Evolutionary conservation across 768 basidiomycete genomes (phyloP).

Genomic region (Wakefieldia striispora): DNA sequence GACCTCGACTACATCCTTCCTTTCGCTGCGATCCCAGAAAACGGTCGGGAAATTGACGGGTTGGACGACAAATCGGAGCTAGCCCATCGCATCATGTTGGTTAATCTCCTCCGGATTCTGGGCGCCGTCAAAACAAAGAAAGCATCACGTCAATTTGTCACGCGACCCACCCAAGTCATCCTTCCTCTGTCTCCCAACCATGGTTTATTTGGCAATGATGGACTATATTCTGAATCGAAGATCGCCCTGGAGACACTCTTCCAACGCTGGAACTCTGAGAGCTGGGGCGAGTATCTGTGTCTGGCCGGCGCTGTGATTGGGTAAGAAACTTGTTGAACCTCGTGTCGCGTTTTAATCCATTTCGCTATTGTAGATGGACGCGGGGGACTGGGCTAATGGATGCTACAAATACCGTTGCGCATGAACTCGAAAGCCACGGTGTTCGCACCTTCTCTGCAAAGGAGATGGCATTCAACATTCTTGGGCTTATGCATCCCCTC

Average conservation of each 20-base stretch:
- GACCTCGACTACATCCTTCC: slow-evolving; percentile 99
- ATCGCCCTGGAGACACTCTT: slow-evolving; percentile 97
- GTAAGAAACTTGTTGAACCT: slow-evolving; percentile 42
- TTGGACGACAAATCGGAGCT: slow-evolving; percentile 97
- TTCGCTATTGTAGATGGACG: slow-evolving; percentile 67
- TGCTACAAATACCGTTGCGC: slow-evolving; percentile 91
- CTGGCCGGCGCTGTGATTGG: slow-evolving; percentile 98
- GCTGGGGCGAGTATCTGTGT: slow-evolving; percentile 99
- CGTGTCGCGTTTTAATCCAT: slow-evolving; percentile 9
- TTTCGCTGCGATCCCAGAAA: slow-evolving; percentile 98
- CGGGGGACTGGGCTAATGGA: slow-evolving; percentile 98
- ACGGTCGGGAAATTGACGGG: slow-evolving; percentile 96
- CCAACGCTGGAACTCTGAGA: slow-evolving; percentile 97
- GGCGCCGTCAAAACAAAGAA: slow-evolving; percentile 99
- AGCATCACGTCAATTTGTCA: slow-evolving; percentile 93
- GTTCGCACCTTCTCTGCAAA: slow-evolving; percentile 98
- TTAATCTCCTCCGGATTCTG: slow-evolving; percentile 92
- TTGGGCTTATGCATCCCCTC: slow-evolving; percentile 98
- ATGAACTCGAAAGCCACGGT: slow-evolving; percentile 88
- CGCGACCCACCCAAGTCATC: slow-evolving; percentile 97
- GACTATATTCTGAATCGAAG: slow-evolving; percentile 97
- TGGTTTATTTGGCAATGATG: slow-evolving; percentile 96
- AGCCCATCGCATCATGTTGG: slow-evolving; percentile 98
- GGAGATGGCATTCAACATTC: slow-evolving; percentile 99
- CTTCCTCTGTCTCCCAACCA: slow-evolving; percentile 98